Conservation (phyloP, 257 asterid genomes). For the Parsonsia alboflavescens region DNA sequence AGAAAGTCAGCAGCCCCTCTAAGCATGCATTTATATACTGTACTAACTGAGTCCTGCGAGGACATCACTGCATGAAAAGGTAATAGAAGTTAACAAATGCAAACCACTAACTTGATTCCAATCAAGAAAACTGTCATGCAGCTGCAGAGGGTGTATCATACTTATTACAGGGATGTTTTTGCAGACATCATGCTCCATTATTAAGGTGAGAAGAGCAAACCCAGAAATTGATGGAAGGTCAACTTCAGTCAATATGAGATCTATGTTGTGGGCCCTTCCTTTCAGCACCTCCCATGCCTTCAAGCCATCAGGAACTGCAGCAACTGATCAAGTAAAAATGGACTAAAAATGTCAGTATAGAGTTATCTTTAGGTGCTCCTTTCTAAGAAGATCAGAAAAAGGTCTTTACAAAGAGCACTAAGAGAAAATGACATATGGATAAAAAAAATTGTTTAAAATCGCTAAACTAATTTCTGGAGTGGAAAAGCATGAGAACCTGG, state of each 20-base stretch:
- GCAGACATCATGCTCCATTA: constrained; percentile 90
- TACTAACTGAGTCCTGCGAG: constrained; percentile 74
- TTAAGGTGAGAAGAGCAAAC: constrained; percentile 85
- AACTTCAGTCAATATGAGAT: constrained; percentile 85
- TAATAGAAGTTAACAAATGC: background rate
- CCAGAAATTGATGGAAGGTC: constrained; percentile 97
- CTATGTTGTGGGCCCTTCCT: constrained; percentile 56
- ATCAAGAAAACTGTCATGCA: constrained; percentile 7
- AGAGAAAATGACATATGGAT: background rate
- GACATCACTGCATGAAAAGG: constrained; percentile 84
- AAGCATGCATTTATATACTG: constrained; percentile 92
- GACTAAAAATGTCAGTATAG: background rate
- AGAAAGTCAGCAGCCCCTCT: constrained; percentile 96
- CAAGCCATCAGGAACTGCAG: constrained; percentile 85
- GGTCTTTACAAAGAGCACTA: too few relatives aligned
- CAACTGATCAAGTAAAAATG: constrained; percentile 43
- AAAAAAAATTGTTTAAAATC: background rate
- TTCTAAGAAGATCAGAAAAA: too few relatives aligned
- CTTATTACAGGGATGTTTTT: constrained; percentile 94
- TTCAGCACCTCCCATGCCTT: constrained; percentile 93
- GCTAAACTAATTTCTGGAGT: background rate
- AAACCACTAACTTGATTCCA: background rate
- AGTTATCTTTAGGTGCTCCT: background rate
- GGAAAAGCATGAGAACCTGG: background rate
- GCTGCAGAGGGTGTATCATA: constrained; percentile 27